Evolutionary conservation across 2,329 filamentous ascomycete genomes (phyloP).

Genomic region (Fonsecaea nubica): DNA sequence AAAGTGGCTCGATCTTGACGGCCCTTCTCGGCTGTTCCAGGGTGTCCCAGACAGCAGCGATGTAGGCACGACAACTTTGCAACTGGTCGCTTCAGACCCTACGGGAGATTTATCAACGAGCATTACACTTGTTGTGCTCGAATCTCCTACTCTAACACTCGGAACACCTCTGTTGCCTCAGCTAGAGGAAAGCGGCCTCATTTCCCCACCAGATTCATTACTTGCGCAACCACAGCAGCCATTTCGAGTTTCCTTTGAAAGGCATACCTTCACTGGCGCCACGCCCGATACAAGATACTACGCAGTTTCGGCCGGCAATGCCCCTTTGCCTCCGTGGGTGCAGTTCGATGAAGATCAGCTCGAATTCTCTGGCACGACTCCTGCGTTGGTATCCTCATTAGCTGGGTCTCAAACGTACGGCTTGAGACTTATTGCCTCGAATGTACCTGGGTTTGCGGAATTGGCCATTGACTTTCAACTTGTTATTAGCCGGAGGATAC

Average conservation of each 20-base stretch:
- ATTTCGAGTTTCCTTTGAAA: constrained; percentile 75
- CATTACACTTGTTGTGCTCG: constrained; percentile 74
- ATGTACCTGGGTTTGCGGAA: constrained; percentile 78
- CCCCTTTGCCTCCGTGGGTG: constrained; percentile 86
- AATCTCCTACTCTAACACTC: constrained; percentile 46
- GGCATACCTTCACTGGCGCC: constrained; percentile 68
- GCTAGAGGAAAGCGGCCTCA: constrained; percentile 46
- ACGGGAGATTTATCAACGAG: constrained; percentile 68
- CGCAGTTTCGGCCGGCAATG: constrained; percentile 75
- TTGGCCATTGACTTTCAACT: constrained; percentile 72
- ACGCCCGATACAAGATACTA: constrained; percentile 71
- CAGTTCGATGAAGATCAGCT: constrained; percentile 70
- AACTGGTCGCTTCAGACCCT: constrained; percentile 72
- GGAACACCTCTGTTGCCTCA: constrained; percentile 48
- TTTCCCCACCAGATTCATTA: constrained; percentile 49
- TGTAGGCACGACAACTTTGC: constrained; percentile 66
- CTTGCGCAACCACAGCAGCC: constrained; percentile 48
- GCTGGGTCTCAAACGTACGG: constrained; percentile 74
- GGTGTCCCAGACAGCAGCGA: constrained; percentile 69
- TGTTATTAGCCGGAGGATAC: constrained; percentile 71
- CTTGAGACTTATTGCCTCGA: constrained; percentile 77
- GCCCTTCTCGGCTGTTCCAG: constrained; percentile 67
- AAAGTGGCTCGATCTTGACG: constrained; percentile 76
- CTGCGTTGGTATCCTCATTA: constrained; percentile 66
- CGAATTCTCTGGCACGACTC: constrained; percentile 74